Evolutionary conservation across 2,329 filamentous ascomycete genomes (phyloP).

Genomic region (Penicillium sp.): DNA sequence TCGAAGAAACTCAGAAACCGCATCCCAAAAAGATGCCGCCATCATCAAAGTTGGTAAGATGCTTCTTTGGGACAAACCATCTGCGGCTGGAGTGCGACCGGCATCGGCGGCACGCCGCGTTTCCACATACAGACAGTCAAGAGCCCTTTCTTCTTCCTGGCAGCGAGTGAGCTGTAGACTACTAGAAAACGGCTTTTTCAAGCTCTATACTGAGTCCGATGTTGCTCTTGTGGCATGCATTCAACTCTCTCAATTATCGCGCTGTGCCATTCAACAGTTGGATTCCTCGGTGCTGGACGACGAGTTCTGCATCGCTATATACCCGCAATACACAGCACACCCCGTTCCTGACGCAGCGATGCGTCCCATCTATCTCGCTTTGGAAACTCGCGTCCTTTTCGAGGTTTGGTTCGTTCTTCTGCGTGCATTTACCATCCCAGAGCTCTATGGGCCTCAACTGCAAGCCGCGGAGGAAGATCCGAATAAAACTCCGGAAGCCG

Average conservation of each 20-base stretch:
- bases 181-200: slow-evolving; percentile 92
- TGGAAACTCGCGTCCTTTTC: slow-evolving; percentile 86
- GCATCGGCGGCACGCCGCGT: slow-evolving; percentile 43
- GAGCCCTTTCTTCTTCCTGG: slow-evolving; percentile 68
- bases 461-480: slow-evolving; percentile 52
- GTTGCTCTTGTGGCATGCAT: slow-evolving; percentile 77
- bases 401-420: slow-evolving; percentile 96
- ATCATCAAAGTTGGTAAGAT: slow-evolving; percentile 96
- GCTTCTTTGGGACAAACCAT: slow-evolving; percentile 83
- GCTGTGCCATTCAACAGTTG: slow-evolving; percentile 86
- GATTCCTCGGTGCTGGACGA: slow-evolving; percentile 89
- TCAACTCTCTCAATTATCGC: slow-evolving; percentile 82
- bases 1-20: slow-evolving; percentile 48
- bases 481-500: slow-evolving; percentile 30
- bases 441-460: slow-evolving; percentile 72
- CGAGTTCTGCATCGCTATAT: slow-evolving; percentile 92
- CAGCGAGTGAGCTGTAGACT: slow-evolving; percentile 87
- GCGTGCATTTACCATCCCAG: slow-evolving; percentile 86
- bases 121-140: slow-evolving; percentile 57
- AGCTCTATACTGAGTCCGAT: slow-evolving; percentile 83
- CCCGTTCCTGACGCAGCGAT: slow-evolving; percentile 73
- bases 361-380: slow-evolving; percentile 82
- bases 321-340: slow-evolving; percentile 82
- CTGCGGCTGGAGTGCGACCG: slow-evolving; percentile 38
- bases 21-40: slow-evolving; percentile 65